Evolutionary conservation across 2,329 filamentous ascomycete genomes (phyloP), one percentile per base, ranked within the genome.

Genomic region (Colletotrichum ledebouriae): DNA sequence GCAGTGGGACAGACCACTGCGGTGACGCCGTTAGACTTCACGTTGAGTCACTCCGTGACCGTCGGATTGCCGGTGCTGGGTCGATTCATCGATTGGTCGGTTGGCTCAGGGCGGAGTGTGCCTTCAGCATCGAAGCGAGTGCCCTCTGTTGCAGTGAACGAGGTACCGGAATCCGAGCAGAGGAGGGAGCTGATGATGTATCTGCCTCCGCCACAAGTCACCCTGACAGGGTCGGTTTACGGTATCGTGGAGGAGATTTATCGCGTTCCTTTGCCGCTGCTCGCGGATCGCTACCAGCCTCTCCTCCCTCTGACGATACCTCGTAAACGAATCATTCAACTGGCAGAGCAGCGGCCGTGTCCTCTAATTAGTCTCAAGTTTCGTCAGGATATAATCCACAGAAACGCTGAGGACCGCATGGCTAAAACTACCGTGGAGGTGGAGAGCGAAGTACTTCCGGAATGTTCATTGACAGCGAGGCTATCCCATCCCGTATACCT

Each of bases 251-350:
- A 77, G 39, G 74, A 75, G 25, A 71, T 76, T 10, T 75, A 75
- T 22, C 72, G 70, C 34, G 71, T 80, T 3, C 75, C 78, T 3
- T 70, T 77, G 6, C 69, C 77, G 12, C 73, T 81, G 1, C 69
- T 79, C 29, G 73, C 74, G 2, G 80, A 81, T 70, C 78, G 76
- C 37, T 82, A 81, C 56, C 82, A 83, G 59, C 82, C 79, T 2
- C 73, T 78, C 10, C 44, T 77, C 6, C 77, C 81, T 15, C 73
- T 79, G 20, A 73, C 78, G 2, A 77, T 82, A 20, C 74, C 77
- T 1, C 77, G 77, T 5, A 74, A 77, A 20, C 79, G 77, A 6
- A 71, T 80, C 2, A 72, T 78, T 6, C 78, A 81, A 44, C 75
- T 83, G 7, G 74, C 78, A 2, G 74, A 78, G n/a, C 78, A 79